Conservation (phyloP, 1,139 yeast species). For the Candida tunisiensis region DNA sequence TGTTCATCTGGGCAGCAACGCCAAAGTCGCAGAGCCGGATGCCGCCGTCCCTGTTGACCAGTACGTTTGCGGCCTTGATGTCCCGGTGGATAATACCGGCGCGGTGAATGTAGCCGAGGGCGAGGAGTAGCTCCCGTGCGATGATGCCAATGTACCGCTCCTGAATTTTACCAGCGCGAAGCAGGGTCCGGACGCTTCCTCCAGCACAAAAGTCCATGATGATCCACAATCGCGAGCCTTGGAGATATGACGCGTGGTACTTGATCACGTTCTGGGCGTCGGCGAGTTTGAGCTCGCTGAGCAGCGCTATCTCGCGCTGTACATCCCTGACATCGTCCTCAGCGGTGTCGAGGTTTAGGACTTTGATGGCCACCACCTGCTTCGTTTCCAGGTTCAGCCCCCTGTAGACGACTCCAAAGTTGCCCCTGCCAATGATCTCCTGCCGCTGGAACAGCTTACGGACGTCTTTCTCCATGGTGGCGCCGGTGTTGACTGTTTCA, state of each 20-base stretch:
- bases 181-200: conserved; percentile 76
- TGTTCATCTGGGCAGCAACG: conserved; percentile 83
- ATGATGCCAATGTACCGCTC: conserved; percentile 72
- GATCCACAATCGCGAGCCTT: conserved; percentile 88
- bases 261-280: conserved; percentile 70
- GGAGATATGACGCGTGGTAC: conserved; percentile 75
- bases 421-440: conserved; percentile 89
- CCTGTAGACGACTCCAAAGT: conserved; percentile 92
- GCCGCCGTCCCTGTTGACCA: conserved; percentile 76
- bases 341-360: conserved; percentile 78
- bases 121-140: conserved; percentile 63
- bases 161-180: conserved; percentile 79
- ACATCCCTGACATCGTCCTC: conserved; percentile 93
- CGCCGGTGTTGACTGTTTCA: not conserved
- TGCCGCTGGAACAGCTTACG: conserved; percentile 57
- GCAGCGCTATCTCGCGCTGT: conserved; percentile 79
- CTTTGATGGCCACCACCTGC: conserved; percentile 83
- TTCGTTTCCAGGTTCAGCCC: conserved; percentile 45
- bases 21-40: conserved; percentile 96
- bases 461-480: too few species aligned
- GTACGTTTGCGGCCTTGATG: conserved; percentile 87
- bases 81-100: conserved; percentile 92
- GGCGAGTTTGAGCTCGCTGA: conserved; percentile 63
- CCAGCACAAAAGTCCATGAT: conserved; percentile 98
- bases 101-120: conserved; percentile 67